Conservation (phyloP, 768 basidiomycete species). For the Tylopilus plumbeoviolaceoides region DNA sequence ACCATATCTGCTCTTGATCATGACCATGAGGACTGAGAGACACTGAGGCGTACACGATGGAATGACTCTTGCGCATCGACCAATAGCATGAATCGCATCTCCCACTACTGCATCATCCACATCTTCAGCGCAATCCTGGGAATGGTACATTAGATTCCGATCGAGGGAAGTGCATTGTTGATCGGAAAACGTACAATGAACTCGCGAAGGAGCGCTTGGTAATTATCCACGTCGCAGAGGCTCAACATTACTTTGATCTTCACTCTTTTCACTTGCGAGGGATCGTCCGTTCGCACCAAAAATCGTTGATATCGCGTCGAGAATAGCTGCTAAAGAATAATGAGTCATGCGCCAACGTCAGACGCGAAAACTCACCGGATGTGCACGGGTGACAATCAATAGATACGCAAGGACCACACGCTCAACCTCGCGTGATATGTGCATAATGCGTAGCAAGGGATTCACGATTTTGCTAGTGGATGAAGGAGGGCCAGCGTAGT, state of each 20-base stretch:
- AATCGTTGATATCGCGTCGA: constrained; percentile 60
- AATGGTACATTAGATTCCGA: not conserved
- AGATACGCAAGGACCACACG: constrained; percentile 73
- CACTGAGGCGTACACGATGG: constrained; percentile 71
- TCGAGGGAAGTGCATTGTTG: not conserved
- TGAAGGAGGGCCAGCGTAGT: constrained; percentile 63
- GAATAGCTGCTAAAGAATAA: constrained; percentile 42
- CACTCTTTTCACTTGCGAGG: constrained; percentile 58
- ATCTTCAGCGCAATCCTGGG: constrained; percentile 80
- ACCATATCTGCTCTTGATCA: constrained; percentile 80
- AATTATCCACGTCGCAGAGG: constrained; percentile 63
- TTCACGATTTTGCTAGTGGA: constrained; percentile 54
- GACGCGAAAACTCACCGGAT: constrained; percentile 51
- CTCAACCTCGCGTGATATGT: constrained; percentile 65
- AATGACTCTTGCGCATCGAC: constrained; percentile 63
- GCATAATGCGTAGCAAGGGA: constrained; percentile 73
- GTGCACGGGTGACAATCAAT: constrained; percentile 54
- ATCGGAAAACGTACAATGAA: constrained; percentile 61
- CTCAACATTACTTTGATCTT: constrained; percentile 75
- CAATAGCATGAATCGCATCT: constrained; percentile 75
- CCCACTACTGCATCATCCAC: constrained; percentile 65
- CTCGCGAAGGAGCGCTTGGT: constrained; percentile 70
- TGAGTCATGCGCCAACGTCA: not conserved
- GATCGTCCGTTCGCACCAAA: constrained; percentile 65
- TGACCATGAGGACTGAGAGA: constrained; percentile 67